Evolutionary conservation across 257 asterid species (phyloP), one percentile per base, ranked within the genome.

Genomic region (Vinca minor): DNA sequence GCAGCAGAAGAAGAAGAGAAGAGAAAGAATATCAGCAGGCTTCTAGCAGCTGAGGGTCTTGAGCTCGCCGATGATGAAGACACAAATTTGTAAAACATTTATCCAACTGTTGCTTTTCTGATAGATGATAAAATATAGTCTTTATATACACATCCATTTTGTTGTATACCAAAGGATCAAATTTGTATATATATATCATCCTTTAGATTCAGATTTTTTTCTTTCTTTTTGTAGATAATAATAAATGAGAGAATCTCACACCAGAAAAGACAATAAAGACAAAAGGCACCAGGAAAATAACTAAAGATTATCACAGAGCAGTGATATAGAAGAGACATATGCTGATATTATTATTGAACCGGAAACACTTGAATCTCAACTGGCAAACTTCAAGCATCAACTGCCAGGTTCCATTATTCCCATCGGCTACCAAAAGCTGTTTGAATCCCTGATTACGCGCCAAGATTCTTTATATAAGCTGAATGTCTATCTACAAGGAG

Each of bases 31-130:
- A 79, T 93, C 18, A 76, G 79, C 69, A 86, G 76, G 83, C 97
- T 89, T 71, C 82, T 93, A 31, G 96, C 91, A 69, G 95, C 91
- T 39, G 99, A 93, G 83, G 99, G 96, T 63, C 95, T 89, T 49
- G 97, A 93, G 78, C 96, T 89, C 34, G 97, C 68, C 18, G 76
- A 74, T 3, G 96, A 89, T 61, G 88, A 85, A 56, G 88, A 79
- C 62, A 75, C 76, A 53, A 69, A 80, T 28, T 32, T 49, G 59
- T 82, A 75, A 74, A 59, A 39, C 26, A 25, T 2, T 71, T 12
- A 8, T 10, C 25, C 41, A 3, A 2, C 2, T 38, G 36, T 55
- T 58, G 72, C 48, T 26, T 68, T 67, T 63, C 31, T 18, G 21
- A 10, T 54, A 20, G 21, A 62, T 50, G 57, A 62, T 46, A 26